Conservation (phyloP, 805 yeast genomes). For the Ogataea sp. region DNA sequence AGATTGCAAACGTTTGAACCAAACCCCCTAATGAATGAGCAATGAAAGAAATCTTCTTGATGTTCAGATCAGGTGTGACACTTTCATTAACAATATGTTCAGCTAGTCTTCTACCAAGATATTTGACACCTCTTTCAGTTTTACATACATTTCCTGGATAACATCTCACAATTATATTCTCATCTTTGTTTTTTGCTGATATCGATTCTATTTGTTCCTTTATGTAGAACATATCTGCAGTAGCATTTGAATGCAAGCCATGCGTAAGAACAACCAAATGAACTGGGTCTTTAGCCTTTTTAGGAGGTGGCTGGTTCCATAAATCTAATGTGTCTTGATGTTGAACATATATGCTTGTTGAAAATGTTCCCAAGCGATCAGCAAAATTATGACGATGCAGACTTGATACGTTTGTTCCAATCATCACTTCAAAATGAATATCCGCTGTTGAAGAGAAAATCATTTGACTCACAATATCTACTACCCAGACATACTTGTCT, state of each 20-base stretch:
- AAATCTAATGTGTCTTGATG: conserved; percentile 55
- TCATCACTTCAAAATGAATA: conserved; percentile 55
- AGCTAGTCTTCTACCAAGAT: conserved; percentile 75
- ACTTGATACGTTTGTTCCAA: conserved; percentile 38
- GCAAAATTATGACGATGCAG: conserved; percentile 18
- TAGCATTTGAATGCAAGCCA: conserved; percentile 84
- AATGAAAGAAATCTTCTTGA: conserved; percentile 69
- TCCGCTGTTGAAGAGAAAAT: conserved; percentile 61
- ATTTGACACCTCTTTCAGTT: conserved; percentile 84
- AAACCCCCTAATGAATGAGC: conserved; percentile 95
- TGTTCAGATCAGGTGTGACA: conserved; percentile 27
- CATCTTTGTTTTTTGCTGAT: conserved; percentile 22
- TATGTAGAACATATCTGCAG: conserved; percentile 83
- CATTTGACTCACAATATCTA: conserved; percentile 77
- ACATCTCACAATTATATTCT: conserved; percentile 75
- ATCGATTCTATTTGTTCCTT: conserved; percentile 67
- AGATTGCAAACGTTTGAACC: conserved; percentile 85
- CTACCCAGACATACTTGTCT: conserved; percentile 57
- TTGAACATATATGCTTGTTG: conserved; percentile 35
- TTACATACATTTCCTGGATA: conserved; percentile 77
- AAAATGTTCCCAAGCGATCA: conserved; percentile 17
- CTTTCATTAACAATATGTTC: conserved; percentile 56
- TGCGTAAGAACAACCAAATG: conserved; percentile 86
- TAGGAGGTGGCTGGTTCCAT: conserved; percentile 65
- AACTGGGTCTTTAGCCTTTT: conserved; percentile 37